A percentile compares a stretch with the other conserved stretches of the same genome.
Conservation (phyloP, 2,329 filamentous ascomycete species). For the Cadophora gregata region DNA sequence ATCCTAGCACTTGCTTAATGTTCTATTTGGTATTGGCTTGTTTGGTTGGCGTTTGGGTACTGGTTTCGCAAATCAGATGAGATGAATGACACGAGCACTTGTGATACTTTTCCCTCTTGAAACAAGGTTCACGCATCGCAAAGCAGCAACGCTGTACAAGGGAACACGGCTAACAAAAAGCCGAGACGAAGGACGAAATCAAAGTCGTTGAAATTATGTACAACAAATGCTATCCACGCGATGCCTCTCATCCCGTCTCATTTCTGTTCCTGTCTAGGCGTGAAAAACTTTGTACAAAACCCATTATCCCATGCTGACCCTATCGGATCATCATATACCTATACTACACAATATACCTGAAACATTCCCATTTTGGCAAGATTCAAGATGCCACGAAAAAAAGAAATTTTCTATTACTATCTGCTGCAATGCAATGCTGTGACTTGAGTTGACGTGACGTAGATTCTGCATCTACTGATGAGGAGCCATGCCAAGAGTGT, state of each 20-base stretch:
- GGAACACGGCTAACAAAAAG: not conserved
- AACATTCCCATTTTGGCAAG: not conserved
- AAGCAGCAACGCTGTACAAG: not conserved
- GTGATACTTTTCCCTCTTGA: not conserved
- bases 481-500: slow-evolving; percentile 57
- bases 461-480: slow-evolving; percentile 35
- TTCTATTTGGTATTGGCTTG: not conserved
- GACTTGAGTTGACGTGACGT: not conserved
- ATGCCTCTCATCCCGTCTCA: slow-evolving; percentile 5
- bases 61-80: slow-evolving; percentile 17
- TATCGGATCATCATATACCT: slow-evolving; percentile 1
- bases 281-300: slow-evolving; percentile 16
- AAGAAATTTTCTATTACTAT: slow-evolving; percentile 13
- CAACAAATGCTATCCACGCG: not conserved
- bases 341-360: not conserved
- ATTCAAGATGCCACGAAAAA: not conserved
- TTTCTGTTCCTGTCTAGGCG: slow-evolving; percentile 8
- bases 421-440: slow-evolving; percentile 9
- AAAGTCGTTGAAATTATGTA: slow-evolving; percentile 16
- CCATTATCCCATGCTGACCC: not conserved
- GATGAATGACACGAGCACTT: slow-evolving; percentile 2
- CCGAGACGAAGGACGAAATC: not conserved
- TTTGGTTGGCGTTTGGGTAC: slow-evolving; percentile 8
- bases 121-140: not conserved
- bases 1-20: slow-evolving; percentile 1